Base-by-base conservation (phyloP, 2,329 filamentous ascomycete genomes). In the Colletotrichum theobromicola region DNA sequence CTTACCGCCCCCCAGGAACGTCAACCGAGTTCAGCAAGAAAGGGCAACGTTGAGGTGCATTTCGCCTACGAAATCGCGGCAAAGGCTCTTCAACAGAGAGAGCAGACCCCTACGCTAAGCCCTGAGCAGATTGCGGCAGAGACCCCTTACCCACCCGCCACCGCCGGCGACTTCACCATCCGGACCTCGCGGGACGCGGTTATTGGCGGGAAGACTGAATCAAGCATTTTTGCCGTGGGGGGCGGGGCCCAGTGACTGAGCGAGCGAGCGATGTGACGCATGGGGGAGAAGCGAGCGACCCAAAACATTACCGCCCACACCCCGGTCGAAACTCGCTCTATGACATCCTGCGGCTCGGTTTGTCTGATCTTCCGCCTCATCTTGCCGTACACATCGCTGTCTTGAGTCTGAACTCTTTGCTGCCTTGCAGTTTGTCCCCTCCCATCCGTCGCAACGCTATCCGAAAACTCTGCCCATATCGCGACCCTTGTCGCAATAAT, bases 321-420 rank as follows among this genome's bases (percentile, higher is more conserved):
- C 70, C 73, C 32, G 18, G 73, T 62, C 73, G 73, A 75, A 75
- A 75, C 73, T 21, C 13, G 60, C 46, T 62, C 21, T 30, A 72
- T 46, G 42, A 72, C 68, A 67, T 72, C 24, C 64, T 74, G 73
- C 64, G 70, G 73, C 73, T 70, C 58, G 21, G n/a, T 74, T 18
- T 75, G 73, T 75, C 58, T 75, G 73, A 75, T 75, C 70, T 74
- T 74, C 73, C 64, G 65, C 64, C 70, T 75, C 70, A 65, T 65
- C 58, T 64, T 65, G 57, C 62, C 46, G 12, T 67, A 30, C 32
- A 46, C 68, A 53, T 57, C 34, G 55, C 26, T 34, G 42, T 30
- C 37, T 12, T 21, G 28, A 42, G 62, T 37, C 68, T 62, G 67
- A 58, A 46, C 37, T 61, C n/a, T 15, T 53, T 42, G 53, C 55